A percentile compares a stretch with the other conserved stretches of the same genome.
These are phyloP conservation scores for Phialophora expanda DNA, from an alignment of 2,329 filamentous ascomycete species.

Conservation along the genomic window DNA sequence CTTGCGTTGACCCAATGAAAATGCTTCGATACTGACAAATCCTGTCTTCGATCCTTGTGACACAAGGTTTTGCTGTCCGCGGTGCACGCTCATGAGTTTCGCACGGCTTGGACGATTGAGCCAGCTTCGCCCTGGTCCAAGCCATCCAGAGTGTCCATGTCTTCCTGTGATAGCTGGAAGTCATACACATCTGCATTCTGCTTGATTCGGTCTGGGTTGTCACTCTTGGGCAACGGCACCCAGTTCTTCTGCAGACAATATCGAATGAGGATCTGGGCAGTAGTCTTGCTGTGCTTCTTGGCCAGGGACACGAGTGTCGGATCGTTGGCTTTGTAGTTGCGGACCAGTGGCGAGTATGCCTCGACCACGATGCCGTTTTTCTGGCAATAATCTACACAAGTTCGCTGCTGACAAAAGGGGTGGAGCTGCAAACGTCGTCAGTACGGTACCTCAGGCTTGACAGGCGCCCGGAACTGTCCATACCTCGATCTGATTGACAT, in stretches of 20 bases:
- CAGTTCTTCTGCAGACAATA: conserved; percentile 82
- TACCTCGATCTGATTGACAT: conserved; percentile 76
- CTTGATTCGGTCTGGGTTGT: conserved; percentile 68
- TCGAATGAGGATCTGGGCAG: conserved; percentile 77
- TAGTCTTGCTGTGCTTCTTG: conserved; percentile 73
- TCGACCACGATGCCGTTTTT: conserved; percentile 59
- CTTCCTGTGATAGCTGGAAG: conserved; percentile 62
- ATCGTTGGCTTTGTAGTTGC: conserved; percentile 74
- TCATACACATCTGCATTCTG: conserved; percentile 69
- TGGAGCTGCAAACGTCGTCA: conserved; percentile 60
- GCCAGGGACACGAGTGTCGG: conserved; percentile 67
- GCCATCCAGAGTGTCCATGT: conserved; percentile 61
- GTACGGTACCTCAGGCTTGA: neutral
- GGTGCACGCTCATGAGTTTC: conserved; percentile 45
- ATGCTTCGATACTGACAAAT: neutral
- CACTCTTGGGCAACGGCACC: conserved; percentile 75
- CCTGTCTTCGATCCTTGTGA: neutral
- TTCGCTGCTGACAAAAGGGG: conserved; percentile 71
- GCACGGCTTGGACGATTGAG: conserved; percentile 55
- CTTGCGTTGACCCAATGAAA: neutral
- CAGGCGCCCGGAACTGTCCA: conserved; percentile 32
- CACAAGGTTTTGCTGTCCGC: neutral
- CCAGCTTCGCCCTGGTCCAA: conserved; percentile 58
- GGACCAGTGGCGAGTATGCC: conserved; percentile 61
- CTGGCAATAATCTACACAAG: conserved; percentile 62